Conservation (phyloP, 139 green algal species). For the Closterium sp. region DNA sequence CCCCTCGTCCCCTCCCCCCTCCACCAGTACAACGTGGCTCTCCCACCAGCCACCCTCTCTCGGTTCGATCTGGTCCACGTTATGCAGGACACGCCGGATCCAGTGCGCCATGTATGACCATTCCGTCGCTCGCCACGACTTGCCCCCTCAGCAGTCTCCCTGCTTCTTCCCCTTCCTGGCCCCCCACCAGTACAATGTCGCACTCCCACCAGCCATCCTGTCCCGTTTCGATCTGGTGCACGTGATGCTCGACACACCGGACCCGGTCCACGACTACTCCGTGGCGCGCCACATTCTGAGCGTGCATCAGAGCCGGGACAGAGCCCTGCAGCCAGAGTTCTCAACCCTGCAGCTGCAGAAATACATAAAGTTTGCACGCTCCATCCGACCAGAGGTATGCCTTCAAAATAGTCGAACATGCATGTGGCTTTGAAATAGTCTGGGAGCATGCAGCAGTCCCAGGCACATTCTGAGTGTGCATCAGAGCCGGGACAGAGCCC, state of each 20-base stretch:
- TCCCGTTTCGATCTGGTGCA: slow-evolving; percentile 92
- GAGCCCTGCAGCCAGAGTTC: slow-evolving; percentile 64
- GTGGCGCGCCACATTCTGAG: slow-evolving; percentile 49
- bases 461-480: too few species aligned
- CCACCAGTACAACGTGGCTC: slow-evolving; percentile 90
- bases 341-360: slow-evolving; percentile 83
- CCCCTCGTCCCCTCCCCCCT: not conserved
- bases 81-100: slow-evolving; percentile 55
- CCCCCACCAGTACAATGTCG: slow-evolving; percentile 82
- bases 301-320: slow-evolving; percentile 51
- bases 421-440: not conserved
- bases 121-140: slow-evolving; percentile 57
- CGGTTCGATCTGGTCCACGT: slow-evolving; percentile 88
- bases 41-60: slow-evolving; percentile 95
- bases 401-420: not conserved
- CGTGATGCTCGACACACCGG: slow-evolving; percentile 56
- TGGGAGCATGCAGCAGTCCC: too few species aligned
- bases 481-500: too few species aligned
- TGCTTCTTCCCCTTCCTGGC: not conserved
- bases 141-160: not conserved
- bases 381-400: slow-evolving; percentile 50
- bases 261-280: slow-evolving; percentile 44
- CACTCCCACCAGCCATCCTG: slow-evolving; percentile 95
- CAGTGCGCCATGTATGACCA: slow-evolving; percentile 28
- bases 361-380: slow-evolving; percentile 91